Evolutionary conservation across 2,329 filamentous ascomycete species (phyloP), one percentile per base, ranked within the genome.

Genomic region (Berkeleyomyces rouxiae): DNA sequence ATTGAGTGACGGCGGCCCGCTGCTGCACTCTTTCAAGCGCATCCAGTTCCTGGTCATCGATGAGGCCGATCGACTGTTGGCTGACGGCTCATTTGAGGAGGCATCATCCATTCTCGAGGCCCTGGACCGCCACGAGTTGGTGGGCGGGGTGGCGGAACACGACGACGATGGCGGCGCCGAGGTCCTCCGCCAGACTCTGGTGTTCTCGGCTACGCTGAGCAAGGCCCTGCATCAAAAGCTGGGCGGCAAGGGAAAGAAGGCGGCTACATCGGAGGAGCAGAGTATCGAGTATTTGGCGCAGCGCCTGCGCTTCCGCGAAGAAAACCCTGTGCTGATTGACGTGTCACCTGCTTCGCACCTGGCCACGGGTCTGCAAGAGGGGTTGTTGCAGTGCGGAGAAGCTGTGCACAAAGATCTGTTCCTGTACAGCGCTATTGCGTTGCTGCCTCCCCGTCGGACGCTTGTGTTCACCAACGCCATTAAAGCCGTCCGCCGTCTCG

Each of bases 341-440:
- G 87, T 90, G 64, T 96, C 96, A 69, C 93, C 93, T 0, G 77
- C 87, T 0, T 86, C 85, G 7, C 90, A 95, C 69, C 95, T 99
- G 88, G 91, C 93, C 0, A 79, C 85, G 16, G 83, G 85, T 1
- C 77, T 99, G 4, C 89, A 87, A 66, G 93, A 99, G 75, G 91
- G 91, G 0, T 79, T 99, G 47, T 82, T 99, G 39, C 90, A 97
- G 74, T 99, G 93, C 70, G 86, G 83, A 46, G 61, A 65, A 46
- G 89, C 90, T 4, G 91, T 90, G 74, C 93, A 99, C 71, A 99
- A 99, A 82, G 93, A 99, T 72, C 82, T 99, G 7, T 97, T 92
- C 67, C 84, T 97, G 47, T 99, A 99, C 74, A 82, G 90, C 0
- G 78, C 96, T 7, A 79, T 97, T 0, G 79, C 96, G 2, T 83